phyloP scores from a whole-genome alignment of 148 eudicot species.

The Suaeda aralocaspica region DNA sequence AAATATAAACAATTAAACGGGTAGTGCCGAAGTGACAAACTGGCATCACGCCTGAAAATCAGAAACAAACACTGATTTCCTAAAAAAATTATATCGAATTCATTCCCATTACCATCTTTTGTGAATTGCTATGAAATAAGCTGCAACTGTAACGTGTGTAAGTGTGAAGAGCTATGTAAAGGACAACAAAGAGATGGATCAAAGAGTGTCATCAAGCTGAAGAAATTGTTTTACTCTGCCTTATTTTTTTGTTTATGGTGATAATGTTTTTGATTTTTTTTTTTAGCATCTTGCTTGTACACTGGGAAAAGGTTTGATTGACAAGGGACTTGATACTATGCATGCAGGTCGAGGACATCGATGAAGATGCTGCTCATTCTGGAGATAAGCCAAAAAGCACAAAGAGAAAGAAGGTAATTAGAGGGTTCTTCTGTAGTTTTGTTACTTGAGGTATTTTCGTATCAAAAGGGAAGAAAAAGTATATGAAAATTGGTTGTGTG shows the following conservation, averaged over 20 bases:
- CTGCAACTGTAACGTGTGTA: too few relatives aligned
- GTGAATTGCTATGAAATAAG: too few relatives aligned
- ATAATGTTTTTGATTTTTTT: neutral
- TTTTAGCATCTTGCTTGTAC: neutral
- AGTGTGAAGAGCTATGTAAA: too few relatives aligned
- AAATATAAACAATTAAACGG: too few relatives aligned
- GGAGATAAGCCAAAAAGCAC: constrained; percentile 13
- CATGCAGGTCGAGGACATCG: constrained; percentile 16
- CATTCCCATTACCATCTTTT: too few relatives aligned
- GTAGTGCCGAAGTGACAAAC: too few relatives aligned
- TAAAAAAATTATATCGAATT: too few relatives aligned
- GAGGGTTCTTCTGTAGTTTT: neutral
- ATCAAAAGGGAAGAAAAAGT: neutral
- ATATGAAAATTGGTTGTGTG: neutral
- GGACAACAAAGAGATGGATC: neutral
- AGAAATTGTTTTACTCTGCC: too few relatives aligned
- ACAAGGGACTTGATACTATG: neutral
- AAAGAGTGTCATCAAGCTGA: neutral
- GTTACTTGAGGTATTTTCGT: neutral
- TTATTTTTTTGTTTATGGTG: too few relatives aligned
- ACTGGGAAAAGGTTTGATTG: neutral
- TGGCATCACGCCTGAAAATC: too few relatives aligned
- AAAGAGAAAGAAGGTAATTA: constrained; percentile 26
- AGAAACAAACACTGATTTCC: too few relatives aligned
- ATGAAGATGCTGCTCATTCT: constrained; percentile 3